phyloP scores from a whole-genome alignment of 2,329 filamentous ascomycete species.

The Phyllosticta capitalensis region DNA sequence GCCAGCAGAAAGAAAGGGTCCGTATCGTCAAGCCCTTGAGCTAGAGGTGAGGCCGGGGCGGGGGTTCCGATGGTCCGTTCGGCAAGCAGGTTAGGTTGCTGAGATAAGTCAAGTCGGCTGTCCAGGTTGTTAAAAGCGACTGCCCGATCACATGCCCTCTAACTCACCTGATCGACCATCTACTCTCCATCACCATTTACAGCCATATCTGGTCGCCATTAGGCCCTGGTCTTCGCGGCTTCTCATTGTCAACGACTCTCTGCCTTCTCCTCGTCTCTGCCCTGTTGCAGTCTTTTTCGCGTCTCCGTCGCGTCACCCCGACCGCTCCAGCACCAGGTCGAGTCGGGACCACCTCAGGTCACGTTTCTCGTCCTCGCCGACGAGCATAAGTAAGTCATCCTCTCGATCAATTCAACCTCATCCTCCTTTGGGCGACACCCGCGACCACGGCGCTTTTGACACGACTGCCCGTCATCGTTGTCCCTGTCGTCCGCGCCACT shows the following conservation, averaged over 20 bases:
- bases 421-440: background rate
- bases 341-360: background rate
- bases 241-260: background rate
- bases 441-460: background rate
- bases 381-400: conserved; percentile 6
- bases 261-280: background rate
- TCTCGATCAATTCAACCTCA: conserved; percentile 3
- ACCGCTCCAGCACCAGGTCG: background rate
- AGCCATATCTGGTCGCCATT: background rate
- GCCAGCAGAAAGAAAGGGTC: no score
- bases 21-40: no score
- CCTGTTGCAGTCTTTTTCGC: background rate
- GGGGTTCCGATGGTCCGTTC: background rate
- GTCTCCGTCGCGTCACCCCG: background rate
- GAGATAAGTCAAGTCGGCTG: background rate
- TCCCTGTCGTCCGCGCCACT: background rate
- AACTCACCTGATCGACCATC: background rate
- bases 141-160: no score
- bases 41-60: background rate
- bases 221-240: background rate
- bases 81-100: no score
- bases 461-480: background rate
- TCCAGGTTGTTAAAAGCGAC: background rate
- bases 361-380: background rate
- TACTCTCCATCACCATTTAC: background rate